phyloP scores from a whole-genome alignment of 768 basidiomycete species.

The Panaeolus cyanescens region DNA sequence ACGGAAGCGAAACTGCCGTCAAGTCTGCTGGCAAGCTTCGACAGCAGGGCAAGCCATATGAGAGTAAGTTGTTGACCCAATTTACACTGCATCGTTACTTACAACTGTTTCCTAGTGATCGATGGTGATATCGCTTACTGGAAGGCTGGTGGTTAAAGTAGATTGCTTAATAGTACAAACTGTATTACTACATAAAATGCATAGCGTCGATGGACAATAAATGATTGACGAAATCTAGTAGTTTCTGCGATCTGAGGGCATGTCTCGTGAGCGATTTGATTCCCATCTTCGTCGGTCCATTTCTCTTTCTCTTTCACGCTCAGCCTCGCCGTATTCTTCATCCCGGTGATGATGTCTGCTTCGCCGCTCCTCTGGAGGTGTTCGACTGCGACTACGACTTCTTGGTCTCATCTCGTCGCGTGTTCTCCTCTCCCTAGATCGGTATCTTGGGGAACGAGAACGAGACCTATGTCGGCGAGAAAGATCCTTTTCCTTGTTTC shows the following conservation, averaged over 20 bases:
- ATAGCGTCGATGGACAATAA: background rate
- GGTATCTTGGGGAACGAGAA: slow-evolving; percentile 25
- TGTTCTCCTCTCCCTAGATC: slow-evolving; percentile 30
- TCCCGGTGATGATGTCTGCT: slow-evolving; percentile 5
- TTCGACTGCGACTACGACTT: slow-evolving; percentile 28
- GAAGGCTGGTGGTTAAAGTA: slow-evolving; percentile 66
- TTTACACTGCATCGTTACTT: background rate
- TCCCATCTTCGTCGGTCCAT: slow-evolving; percentile 55
- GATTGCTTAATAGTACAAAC: slow-evolving; percentile 8
- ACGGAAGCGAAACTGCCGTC: slow-evolving; percentile 88
- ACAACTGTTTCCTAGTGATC: slow-evolving; percentile 50
- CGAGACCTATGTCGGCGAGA: slow-evolving; percentile 20
- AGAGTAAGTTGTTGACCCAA: slow-evolving; percentile 57
- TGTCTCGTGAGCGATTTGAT: slow-evolving; percentile 41
- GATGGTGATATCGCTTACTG: slow-evolving; percentile 94
- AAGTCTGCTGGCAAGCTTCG: slow-evolving; percentile 94
- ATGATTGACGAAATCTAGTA: slow-evolving; percentile 2
- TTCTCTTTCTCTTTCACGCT: slow-evolving; percentile 26
- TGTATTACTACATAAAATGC: slow-evolving; percentile 8
- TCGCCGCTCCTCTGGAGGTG: slow-evolving; percentile 22
- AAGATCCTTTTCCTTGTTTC: slow-evolving; percentile 14
- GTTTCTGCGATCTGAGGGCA: slow-evolving; percentile 16
- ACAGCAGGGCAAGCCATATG: slow-evolving; percentile 97
- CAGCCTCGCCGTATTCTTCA: slow-evolving; percentile 20
- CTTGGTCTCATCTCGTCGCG: slow-evolving; percentile 17